phyloP scores from a whole-genome alignment of 176 grass and related monocot genomes.

The Oryza rufipogon region DNA sequence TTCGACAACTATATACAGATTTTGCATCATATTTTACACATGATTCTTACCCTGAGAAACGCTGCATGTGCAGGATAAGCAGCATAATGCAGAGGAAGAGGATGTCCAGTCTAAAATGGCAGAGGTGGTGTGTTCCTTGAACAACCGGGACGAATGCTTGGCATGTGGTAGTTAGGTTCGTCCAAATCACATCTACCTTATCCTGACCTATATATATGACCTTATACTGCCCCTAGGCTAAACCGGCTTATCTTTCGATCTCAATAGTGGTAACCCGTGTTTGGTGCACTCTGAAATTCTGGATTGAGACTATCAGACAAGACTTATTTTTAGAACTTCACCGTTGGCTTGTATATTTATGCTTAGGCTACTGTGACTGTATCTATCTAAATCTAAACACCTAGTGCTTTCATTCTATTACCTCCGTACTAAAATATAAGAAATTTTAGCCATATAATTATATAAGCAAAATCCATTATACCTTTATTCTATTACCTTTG shows the following conservation, averaged over 20 bases:
- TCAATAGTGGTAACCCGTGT: background rate
- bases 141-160: slow-evolving; percentile 66
- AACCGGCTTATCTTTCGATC: background rate
- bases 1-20: background rate
- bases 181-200: background rate
- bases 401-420: too few species aligned
- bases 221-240: background rate
- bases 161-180: slow-evolving; percentile 69
- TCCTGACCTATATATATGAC: background rate
- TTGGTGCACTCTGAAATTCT: background rate
- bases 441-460: too few species aligned
- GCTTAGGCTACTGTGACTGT: background rate
- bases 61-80: slow-evolving; percentile 44
- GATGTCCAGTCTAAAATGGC: slow-evolving; percentile 69
- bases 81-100: slow-evolving; percentile 40
- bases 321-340: background rate
- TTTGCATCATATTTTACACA: background rate
- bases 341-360: background rate
- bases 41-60: background rate
- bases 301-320: background rate
- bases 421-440: too few species aligned
- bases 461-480: too few species aligned
- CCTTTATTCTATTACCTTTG: too few species aligned
- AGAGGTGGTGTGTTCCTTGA: slow-evolving; percentile 73
- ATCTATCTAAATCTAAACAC: background rate